Percentiles rank a stretch among this genome's conserved stretches.
Evolutionary conservation across 192 early-diverging fungal species (phyloP).

Genomic region (Coemansia sp.): DNA sequence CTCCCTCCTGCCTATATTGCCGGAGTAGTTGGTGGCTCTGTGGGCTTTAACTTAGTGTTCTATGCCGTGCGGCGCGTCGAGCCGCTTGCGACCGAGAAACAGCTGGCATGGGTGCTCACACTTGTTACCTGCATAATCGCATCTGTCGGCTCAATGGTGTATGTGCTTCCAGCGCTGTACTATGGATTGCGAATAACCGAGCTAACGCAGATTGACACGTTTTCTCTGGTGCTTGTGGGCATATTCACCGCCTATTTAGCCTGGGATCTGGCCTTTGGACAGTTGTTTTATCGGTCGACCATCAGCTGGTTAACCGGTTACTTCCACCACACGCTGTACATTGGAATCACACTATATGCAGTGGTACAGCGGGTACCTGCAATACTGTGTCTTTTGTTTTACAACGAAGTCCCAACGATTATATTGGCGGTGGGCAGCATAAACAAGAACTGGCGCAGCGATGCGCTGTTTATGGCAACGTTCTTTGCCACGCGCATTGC

Average conservation of each 20-base stretch:
- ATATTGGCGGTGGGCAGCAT: constrained; percentile 56
- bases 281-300: constrained; percentile 51
- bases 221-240: constrained; percentile 38
- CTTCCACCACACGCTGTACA: constrained; percentile 61
- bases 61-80: constrained; percentile 3
- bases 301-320: constrained; percentile 57
- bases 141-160: constrained; percentile 27
- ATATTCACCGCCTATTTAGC: constrained; percentile 57
- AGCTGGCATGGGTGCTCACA: constrained; percentile 53
- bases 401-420: constrained; percentile 59
- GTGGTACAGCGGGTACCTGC: constrained; percentile 20
- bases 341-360: constrained; percentile 25
- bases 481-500: constrained; percentile 58
- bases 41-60: constrained; percentile 24
- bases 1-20: constrained; percentile 13
- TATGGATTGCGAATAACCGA: constrained; percentile 10
- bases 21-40: constrained; percentile 16
- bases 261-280: constrained; percentile 56
- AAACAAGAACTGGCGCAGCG: constrained; percentile 45
- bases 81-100: constrained; percentile 29
- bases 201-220: constrained; percentile 23
- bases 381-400: constrained; percentile 50
- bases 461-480: constrained; percentile 51
- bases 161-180: constrained; percentile 16
- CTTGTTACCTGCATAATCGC: constrained; percentile 26